phyloP scores from a whole-genome alignment of 352 stramenopile genomes.

The Phytophthora foliorum region DNA sequence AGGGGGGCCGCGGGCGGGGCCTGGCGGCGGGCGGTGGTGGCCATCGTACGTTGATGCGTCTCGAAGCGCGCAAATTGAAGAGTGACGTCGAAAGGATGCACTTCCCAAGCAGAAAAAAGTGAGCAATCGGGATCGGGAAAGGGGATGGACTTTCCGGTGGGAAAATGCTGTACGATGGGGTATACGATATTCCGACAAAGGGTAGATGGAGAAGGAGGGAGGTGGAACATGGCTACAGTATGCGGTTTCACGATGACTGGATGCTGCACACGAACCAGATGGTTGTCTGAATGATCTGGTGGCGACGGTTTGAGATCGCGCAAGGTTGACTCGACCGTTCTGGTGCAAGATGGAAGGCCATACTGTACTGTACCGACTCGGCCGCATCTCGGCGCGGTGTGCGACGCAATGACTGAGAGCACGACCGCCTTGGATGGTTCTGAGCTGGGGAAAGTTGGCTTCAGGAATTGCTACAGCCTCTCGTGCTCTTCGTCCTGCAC shows the following conservation, averaged over 20 bases:
- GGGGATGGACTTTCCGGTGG: not conserved
- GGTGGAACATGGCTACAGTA: not conserved
- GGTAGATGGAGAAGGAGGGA: not conserved
- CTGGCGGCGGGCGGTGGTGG: not conserved
- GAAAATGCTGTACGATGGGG: not conserved
- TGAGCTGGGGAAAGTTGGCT: not conserved
- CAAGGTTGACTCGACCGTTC: conserved; percentile 25
- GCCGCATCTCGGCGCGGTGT: no score
- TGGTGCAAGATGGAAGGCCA: no score
- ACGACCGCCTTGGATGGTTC: not conserved
- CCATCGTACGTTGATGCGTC: conserved; percentile 5
- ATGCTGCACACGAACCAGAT: not conserved
- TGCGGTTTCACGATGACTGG: not conserved
- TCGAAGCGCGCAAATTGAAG: conserved; percentile 6
- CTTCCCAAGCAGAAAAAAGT: conserved; percentile 8
- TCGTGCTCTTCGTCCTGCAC: no score
- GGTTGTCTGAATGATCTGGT: conserved; percentile 13
- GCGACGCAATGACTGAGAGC: no score
- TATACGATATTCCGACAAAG: not conserved
- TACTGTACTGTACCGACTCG: no score
- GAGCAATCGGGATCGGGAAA: not conserved
- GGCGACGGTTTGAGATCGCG: conserved; percentile 11
- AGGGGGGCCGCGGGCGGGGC: conserved; percentile 1
- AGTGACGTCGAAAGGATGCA: conserved; percentile 7
- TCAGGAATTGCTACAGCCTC: not conserved